Evolutionary conservation across 139 green algal genomes (phyloP).

Genomic region (Coelastrella sp.): DNA sequence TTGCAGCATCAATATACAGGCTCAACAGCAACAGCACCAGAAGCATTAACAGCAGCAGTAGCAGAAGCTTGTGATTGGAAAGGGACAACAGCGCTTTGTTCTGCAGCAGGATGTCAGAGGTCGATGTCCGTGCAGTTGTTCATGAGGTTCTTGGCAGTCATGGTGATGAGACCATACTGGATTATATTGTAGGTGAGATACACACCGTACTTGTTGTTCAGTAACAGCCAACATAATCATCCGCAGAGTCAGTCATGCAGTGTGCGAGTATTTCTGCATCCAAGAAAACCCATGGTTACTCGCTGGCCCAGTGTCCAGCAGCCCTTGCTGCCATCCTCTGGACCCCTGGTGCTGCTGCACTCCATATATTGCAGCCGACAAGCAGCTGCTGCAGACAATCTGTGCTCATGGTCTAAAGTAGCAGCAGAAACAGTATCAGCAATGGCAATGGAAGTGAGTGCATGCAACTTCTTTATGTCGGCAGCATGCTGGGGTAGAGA

Average conservation of each 20-base stretch:
- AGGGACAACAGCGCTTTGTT: background rate
- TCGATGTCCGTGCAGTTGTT: constrained; percentile 45
- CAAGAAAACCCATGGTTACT: no score
- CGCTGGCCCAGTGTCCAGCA: no score
- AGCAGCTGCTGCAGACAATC: background rate
- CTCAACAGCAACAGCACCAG: no score
- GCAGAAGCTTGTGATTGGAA: no score
- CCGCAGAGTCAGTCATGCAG: background rate
- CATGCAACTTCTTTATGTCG: no score
- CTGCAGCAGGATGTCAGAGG: background rate
- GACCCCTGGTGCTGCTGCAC: background rate
- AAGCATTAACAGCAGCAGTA: background rate
- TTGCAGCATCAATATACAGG: no score
- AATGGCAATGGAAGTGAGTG: no score
- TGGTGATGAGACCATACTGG: constrained; percentile 67
- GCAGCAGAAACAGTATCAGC: no score
- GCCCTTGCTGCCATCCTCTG: background rate
- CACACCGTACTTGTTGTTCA: no score
- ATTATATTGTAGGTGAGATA: constrained; percentile 64
- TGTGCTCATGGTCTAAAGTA: no score
- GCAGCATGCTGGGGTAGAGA: no score
- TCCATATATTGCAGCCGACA: background rate
- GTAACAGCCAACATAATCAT: no score
- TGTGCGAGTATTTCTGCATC: background rate
- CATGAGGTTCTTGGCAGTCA: constrained; percentile 55